phyloP scores from a whole-genome alignment of 163 green algal species.

The Chlorella variabilis region DNA sequence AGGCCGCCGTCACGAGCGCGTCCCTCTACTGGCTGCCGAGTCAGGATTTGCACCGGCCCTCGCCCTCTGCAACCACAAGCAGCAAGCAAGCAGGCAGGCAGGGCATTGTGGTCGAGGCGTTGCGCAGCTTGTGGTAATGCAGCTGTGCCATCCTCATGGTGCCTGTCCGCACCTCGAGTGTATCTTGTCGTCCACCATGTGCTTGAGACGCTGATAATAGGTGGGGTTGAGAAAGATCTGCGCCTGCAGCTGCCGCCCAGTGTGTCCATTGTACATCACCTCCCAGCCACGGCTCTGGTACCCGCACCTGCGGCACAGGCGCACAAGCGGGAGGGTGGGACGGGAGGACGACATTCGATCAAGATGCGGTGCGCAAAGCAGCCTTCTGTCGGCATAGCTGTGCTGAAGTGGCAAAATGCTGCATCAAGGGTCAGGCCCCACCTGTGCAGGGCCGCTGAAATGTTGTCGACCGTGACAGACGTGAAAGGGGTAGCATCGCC shows the following conservation, averaged over 20 bases:
- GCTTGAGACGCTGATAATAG: conserved; percentile 99
- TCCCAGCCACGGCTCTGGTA: conserved; percentile 97
- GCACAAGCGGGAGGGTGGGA: no score
- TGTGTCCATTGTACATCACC: conserved; percentile 97
- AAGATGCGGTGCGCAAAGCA: no score
- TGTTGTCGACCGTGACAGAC: conserved; percentile 94
- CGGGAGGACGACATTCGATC: no score
- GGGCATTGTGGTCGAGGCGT: not conserved
- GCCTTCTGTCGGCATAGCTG: no score
- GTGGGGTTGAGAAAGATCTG: conserved; percentile 98
- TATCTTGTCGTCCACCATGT: conserved; percentile 99
- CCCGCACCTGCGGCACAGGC: conserved; percentile 67
- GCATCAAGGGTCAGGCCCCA: no score
- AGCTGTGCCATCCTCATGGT: no score
- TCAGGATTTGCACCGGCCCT: conserved; percentile 95
- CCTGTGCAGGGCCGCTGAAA: conserved; percentile 79
- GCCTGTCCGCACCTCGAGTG: conserved; percentile 56
- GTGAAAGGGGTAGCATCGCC: conserved; percentile 99
- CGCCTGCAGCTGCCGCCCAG: conserved; percentile 78
- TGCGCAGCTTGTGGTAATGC: no score
- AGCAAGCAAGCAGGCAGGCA: not conserved
- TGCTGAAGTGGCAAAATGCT: no score
- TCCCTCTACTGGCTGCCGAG: conserved; percentile 96
- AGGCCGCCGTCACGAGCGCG: conserved; percentile 93
- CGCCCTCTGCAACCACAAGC: conserved; percentile 55